These are phyloP conservation scores for Ephemerocybe angulata DNA, from an alignment of 768 basidiomycete genomes.

Conservation along the genomic window DNA sequence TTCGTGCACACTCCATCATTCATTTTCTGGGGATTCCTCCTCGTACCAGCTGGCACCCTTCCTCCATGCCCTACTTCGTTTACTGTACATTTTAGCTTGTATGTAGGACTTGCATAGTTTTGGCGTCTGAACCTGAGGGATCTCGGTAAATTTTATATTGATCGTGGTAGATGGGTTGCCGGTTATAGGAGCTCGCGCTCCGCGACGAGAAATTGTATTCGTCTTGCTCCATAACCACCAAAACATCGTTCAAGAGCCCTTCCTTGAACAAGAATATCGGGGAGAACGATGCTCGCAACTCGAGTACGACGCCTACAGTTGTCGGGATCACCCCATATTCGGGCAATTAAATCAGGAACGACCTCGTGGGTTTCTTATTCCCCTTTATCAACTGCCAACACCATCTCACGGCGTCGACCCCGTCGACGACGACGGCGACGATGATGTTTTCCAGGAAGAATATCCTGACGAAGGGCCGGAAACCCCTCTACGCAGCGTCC, in stretches of 20 bases:
- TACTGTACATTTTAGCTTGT: too few species aligned
- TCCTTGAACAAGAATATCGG: neutral
- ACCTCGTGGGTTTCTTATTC: constrained; percentile 8
- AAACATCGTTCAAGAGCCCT: neutral
- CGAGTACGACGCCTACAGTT: neutral
- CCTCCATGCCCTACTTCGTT: too few species aligned
- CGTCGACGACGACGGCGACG: constrained; percentile 7
- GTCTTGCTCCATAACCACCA: neutral
- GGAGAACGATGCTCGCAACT: neutral
- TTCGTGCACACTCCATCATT: too few species aligned
- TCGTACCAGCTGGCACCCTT: too few species aligned
- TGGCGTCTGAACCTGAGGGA: too few species aligned
- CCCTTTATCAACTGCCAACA: neutral
- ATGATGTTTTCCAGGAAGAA: constrained; percentile 53
- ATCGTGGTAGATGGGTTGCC: too few species aligned
- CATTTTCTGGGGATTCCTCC: too few species aligned
- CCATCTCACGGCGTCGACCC: neutral
- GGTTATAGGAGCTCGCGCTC: neutral
- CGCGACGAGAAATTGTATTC: neutral
- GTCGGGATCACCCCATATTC: neutral
- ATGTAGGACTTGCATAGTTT: too few species aligned
- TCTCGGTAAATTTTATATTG: neutral
- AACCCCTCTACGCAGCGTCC: constrained; percentile 56
- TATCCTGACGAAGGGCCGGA: constrained; percentile 49
- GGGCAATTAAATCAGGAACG: constrained; percentile 3